Evolutionary conservation across 805 yeast genomes (phyloP), one percentile per base, ranked within the genome.

Genomic region (Sugiyamaella smithiae): DNA sequence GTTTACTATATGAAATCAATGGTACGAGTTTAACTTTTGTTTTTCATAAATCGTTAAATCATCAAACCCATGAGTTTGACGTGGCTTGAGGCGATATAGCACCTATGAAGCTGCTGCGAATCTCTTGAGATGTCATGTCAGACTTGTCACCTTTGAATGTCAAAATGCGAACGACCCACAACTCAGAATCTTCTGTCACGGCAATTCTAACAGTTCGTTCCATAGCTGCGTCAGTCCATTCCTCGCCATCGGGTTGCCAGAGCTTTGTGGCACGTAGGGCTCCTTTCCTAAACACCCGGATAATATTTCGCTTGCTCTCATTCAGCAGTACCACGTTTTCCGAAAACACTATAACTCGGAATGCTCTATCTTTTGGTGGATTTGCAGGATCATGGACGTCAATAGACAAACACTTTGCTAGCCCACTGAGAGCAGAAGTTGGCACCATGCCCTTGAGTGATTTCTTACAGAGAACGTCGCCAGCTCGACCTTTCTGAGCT

Each of bases 391-490:
- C 51, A 37, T 45, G 28, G 38, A 49, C 35, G 9, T 28, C 32
- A 20, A 40, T 26, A 16, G 16, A 32, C 14, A 47, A 23, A 19
- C 47, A 36, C 40, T 40, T 52, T 24, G 41, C 29, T 20, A 14
- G 31, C 14, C 35, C 16, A 11, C 9, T n/a, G 14, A 26, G 12
- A 28, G 28, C 23, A 16, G 12, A n/a, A 9, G 12, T 12, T n/a
- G 43, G 4, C 23, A 11, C 24, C 24, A 12, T 28, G 8, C 16
- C 20, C 22, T 19, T 19, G 6, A 14, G 16, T 3, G 7, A 19
- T 12, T 4, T 4, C 23, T 42, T 43, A 20, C 47, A 53, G 8
- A 53, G 38, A 6, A 46, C 53, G 40, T 56, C 60, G 16, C 51
- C 55, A 14, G 43, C 22, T 19, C 43, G 42, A 25, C 32, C 31